phyloP scores from a whole-genome alignment of 2,329 filamentous ascomycete species.

The Neofusicoccum cordaticola region DNA sequence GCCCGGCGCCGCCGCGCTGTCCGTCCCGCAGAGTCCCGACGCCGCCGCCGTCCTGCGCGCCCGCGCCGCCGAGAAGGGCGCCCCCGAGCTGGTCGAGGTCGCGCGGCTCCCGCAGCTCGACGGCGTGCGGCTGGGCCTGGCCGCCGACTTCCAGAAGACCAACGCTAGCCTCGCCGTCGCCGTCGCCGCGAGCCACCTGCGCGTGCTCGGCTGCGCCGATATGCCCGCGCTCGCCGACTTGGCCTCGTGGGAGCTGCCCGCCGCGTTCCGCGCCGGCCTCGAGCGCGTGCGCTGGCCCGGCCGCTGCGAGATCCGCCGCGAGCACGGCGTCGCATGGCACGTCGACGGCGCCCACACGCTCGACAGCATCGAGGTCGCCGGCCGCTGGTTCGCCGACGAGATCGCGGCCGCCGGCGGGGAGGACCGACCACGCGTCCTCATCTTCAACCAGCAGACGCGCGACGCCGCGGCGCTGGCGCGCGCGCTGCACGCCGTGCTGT shows the following conservation, averaged over 20 bases:
- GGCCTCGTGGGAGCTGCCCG: slow-evolving; percentile 48
- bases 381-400: slow-evolving; percentile 67
- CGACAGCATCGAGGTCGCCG: slow-evolving; percentile 76
- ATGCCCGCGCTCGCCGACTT: slow-evolving; percentile 39
- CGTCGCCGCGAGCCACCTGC: slow-evolving; percentile 59
- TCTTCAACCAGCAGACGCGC: slow-evolving; percentile 93
- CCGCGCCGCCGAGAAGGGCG: slow-evolving; percentile 51
- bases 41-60: slow-evolving; percentile 57
- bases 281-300: slow-evolving; percentile 68
- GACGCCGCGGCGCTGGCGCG: slow-evolving; percentile 66
- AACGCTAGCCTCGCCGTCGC: slow-evolving; percentile 62
- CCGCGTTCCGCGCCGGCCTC: slow-evolving; percentile 63
- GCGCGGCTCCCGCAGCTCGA: slow-evolving; percentile 47
- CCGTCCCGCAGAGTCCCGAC: slow-evolving; percentile 54
- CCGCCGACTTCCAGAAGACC: slow-evolving; percentile 61
- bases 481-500: slow-evolving; percentile 59
- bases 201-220: slow-evolving; percentile 39
- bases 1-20: slow-evolving; percentile 59
- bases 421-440: slow-evolving; percentile 54
- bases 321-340: slow-evolving; percentile 64
- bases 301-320: slow-evolving; percentile 67
- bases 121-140: slow-evolving; percentile 55
- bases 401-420: slow-evolving; percentile 33
- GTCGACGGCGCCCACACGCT: slow-evolving; percentile 86
- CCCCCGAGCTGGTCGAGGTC: slow-evolving; percentile 47